These are phyloP conservation scores for Bullera alba DNA, from an alignment of 768 basidiomycete genomes.

Conservation along the genomic window DNA sequence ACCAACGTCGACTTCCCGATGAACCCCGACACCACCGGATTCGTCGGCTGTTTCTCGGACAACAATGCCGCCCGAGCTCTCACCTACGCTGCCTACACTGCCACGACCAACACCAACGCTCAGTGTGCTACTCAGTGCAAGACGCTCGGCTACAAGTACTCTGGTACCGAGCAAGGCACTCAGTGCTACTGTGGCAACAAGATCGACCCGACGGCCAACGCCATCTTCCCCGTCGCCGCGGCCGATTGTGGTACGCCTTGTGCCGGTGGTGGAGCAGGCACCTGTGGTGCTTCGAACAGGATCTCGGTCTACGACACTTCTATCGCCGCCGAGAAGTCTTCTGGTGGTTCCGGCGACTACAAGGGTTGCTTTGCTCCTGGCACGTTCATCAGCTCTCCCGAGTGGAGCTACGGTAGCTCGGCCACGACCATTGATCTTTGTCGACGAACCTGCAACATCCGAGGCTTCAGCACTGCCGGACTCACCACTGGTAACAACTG, in stretches of 20 bases:
- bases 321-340: background rate
- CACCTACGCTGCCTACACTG: background rate
- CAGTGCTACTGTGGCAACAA: constrained; percentile 8
- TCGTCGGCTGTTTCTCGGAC: background rate
- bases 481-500: constrained; percentile 15
- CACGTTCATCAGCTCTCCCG: constrained; percentile 2
- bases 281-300: background rate
- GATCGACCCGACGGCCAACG: background rate
- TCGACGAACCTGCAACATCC: constrained; percentile 24
- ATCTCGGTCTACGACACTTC: background rate
- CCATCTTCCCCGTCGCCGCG: background rate
- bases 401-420: background rate
- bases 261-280: background rate
- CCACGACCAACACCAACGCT: background rate
- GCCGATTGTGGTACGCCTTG: background rate
- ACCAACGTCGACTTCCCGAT: background rate
- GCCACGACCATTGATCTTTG: constrained; percentile 24
- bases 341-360: constrained; percentile 3
- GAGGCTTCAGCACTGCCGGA: constrained; percentile 14
- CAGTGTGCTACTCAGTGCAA: constrained; percentile 7
- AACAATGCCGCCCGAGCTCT: background rate
- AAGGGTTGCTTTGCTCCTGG: constrained; percentile 8
- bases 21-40: background rate
- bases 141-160: constrained; percentile 3
- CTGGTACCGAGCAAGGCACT: constrained; percentile 7